phyloP scores from a whole-genome alignment of 2,329 filamentous ascomycete species.

The Colletotrichum graminicola region DNA sequence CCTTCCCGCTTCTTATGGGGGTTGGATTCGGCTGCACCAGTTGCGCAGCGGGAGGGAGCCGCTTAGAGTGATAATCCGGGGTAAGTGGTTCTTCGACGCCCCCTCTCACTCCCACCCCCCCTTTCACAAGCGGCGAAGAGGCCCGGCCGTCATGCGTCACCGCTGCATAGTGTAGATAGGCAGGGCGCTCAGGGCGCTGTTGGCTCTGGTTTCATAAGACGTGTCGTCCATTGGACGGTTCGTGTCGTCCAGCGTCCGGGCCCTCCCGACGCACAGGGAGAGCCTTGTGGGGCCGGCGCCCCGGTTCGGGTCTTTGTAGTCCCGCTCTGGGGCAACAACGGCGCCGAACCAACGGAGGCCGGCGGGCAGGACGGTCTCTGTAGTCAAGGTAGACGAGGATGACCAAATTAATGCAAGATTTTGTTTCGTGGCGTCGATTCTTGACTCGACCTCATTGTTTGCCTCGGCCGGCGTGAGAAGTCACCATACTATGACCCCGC shows the following conservation, averaged over 20 bases:
- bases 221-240: neutral
- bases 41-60: neutral
- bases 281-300: conserved; percentile 1
- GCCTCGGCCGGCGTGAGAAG: neutral
- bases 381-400: no score
- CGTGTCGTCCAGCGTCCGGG: neutral
- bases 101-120: no score
- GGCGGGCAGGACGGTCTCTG: neutral
- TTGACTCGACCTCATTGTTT: neutral
- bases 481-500: neutral
- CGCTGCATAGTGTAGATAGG: neutral
- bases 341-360: neutral
- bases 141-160: conserved; percentile 1
- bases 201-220: conserved; percentile 12
- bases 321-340: neutral
- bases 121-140: neutral
- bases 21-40: neutral
- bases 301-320: neutral
- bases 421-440: neutral
- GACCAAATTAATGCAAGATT: neutral
- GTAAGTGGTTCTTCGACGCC: neutral
- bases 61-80: neutral
- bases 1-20: neutral
- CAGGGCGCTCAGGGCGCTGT: neutral
- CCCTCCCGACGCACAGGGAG: neutral